Base-by-base conservation (phyloP, 1,284 basidiomycete genomes). In the Trametes sp. region DNA sequence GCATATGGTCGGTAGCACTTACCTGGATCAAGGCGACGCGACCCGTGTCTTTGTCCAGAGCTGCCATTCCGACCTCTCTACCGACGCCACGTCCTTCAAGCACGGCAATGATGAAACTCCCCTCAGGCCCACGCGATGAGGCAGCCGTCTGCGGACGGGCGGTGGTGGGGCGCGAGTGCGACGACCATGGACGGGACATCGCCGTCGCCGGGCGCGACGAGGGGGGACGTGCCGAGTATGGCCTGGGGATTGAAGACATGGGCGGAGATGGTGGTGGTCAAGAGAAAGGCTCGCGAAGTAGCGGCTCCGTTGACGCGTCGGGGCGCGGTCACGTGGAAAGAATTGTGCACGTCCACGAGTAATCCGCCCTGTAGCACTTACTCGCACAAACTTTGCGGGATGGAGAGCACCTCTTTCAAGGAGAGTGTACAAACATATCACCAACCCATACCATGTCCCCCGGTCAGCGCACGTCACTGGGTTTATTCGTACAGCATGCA, bases 11-110 rank as follows among this genome's bases (percentile, higher is more conserved):
- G n/a, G 23, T 2, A 45, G 23, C 21, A 24, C 21, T 21, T 21
- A 89, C 92, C 81, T 93, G 92, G 24, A 92, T 84, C 21, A 90
- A 77, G 74, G 87, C 82, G 29, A 91, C 90, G 59, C 84, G 82
- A 13, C 93, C 94, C 0, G 92, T 95, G 41, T 92, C 89, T 66
- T 83, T 85, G 62, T 95, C 89, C n/a, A 95, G 80, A 0, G 91
- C 90, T 1, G 94, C 94, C 38, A 96, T 86, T 4, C 95, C 95
- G 2, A 96, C 87, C 75, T 96, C 94, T 42, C 90, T 81, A 0
- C 89, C 88, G 24, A 90, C 80, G 2, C 92, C 91, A 38, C 91
- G 81, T 9, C 91, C 88, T 75, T 93, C 91, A 14, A 93, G 76
- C 21, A 93, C 74, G 6, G 92, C 87, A 38, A 92, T 79, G 4